phyloP scores from a whole-genome alignment of 495 filamentous ascomycete species.

The Penicilliopsis zonata region DNA sequence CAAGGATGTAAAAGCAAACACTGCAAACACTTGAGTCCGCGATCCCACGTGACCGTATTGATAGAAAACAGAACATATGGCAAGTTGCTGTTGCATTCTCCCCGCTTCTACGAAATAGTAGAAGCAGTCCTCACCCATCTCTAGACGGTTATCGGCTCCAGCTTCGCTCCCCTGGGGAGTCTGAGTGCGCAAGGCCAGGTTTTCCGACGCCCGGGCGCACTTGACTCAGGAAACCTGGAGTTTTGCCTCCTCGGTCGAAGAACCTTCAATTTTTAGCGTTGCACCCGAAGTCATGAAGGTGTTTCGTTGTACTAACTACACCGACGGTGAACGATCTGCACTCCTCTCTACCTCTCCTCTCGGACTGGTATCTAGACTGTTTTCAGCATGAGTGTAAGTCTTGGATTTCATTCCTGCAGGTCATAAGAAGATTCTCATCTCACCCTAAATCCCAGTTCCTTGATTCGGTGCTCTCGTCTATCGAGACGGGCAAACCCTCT shows the following conservation, averaged over 20 bases:
- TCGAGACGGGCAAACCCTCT: constrained; percentile 33
- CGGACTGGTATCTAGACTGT: background rate
- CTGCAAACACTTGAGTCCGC: constrained; percentile 4
- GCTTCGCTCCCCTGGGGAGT: background rate
- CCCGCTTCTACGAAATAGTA: no score
- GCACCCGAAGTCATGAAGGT: constrained; percentile 38
- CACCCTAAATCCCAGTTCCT: constrained; percentile 35
- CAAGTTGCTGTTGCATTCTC: constrained; percentile 10
- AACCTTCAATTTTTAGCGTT: constrained; percentile 13
- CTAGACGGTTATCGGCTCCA: background rate
- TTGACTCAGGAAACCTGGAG: constrained; percentile 2
- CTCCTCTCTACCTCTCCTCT: constrained; percentile 8
- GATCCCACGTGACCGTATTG: constrained; percentile 20
- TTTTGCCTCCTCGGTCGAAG: constrained; percentile 10
- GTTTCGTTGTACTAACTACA: constrained; percentile 30
- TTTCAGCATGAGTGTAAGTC: constrained; percentile 37
- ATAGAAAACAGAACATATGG: constrained; percentile 18
- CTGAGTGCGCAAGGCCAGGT: background rate
- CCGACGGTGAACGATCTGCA: constrained; percentile 26
- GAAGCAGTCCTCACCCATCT: no score
- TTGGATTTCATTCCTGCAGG: constrained; percentile 1
- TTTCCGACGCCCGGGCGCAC: background rate
- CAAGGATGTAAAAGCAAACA: no score
- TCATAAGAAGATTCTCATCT: constrained; percentile 6
- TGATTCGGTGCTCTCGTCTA: constrained; percentile 44